phyloP scores from a whole-genome alignment of 2,329 filamentous ascomycete species.

The Cladosporium velox region DNA sequence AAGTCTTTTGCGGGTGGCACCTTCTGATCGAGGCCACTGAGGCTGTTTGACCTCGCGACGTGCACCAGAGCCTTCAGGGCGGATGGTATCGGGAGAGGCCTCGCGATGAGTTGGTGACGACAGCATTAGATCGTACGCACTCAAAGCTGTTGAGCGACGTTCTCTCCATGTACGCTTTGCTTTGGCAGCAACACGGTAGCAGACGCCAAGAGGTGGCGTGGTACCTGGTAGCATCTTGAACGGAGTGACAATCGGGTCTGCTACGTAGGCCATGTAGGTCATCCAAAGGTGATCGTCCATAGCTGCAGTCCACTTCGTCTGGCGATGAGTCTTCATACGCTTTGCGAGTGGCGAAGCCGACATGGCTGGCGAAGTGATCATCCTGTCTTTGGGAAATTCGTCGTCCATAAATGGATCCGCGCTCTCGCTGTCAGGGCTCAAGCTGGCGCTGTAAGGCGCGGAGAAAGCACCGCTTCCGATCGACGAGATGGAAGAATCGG shows the following conservation, averaged over 20 bases:
- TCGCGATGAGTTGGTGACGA: slow-evolving; percentile 31
- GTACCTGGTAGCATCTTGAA: slow-evolving; percentile 68
- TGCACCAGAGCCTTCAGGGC: slow-evolving; percentile 40
- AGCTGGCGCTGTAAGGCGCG: slow-evolving; percentile 49
- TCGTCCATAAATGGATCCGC: slow-evolving; percentile 55
- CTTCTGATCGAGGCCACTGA: slow-evolving; percentile 59
- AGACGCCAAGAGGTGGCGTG: slow-evolving; percentile 64
- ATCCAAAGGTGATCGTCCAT: slow-evolving; percentile 69
- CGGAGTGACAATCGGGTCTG: slow-evolving; percentile 65
- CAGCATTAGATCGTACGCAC: slow-evolving; percentile 33
- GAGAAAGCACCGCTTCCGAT: slow-evolving; percentile 55
- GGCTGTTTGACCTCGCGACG: slow-evolving; percentile 40
- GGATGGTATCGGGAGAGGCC: slow-evolving; percentile 48
- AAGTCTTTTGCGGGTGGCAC: slow-evolving; percentile 59
- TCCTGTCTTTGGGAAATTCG: slow-evolving; percentile 30
- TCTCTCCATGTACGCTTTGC: slow-evolving; percentile 63
- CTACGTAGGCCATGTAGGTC: slow-evolving; percentile 65
- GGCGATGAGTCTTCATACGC: slow-evolving; percentile 46
- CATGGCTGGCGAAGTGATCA: slow-evolving; percentile 30
- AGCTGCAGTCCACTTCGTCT: slow-evolving; percentile 57
- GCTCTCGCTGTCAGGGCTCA: slow-evolving; percentile 61
- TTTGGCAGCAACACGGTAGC: slow-evolving; percentile 62
- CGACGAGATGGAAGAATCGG: slow-evolving; percentile 64
- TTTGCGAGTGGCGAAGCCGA: slow-evolving; percentile 38
- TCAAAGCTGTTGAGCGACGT: slow-evolving; percentile 37